A percentile compares a stretch with the other conserved stretches of the same genome.
Conservation (phyloP, 305 asterid genomes). For the Rubia tinctorum region DNA sequence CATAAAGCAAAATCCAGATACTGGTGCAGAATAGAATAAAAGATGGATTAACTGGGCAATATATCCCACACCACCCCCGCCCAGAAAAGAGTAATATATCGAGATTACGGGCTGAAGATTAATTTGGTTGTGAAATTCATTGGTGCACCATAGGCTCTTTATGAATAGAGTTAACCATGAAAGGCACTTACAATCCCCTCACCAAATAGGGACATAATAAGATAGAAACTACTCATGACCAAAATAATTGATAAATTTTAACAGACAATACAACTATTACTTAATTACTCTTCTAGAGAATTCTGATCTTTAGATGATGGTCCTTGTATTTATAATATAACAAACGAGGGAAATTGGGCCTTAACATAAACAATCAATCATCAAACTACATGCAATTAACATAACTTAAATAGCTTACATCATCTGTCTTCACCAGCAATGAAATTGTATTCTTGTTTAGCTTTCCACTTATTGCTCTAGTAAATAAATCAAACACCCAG, state of each 20-base stretch:
- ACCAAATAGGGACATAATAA: background rate
- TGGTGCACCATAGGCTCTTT: background rate
- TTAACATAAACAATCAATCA: constrained; percentile 1
- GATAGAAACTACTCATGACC: background rate
- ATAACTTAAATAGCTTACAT: constrained; percentile 46
- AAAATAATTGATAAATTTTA: background rate
- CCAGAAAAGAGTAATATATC: background rate
- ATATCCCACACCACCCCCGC: no score
- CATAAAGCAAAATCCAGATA: background rate
- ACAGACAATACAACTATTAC: background rate
- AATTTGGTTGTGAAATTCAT: background rate
- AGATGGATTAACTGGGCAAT: background rate
- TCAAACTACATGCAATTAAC: constrained; percentile 12
- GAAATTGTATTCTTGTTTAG: constrained; percentile 93
- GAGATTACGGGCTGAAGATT: no score
- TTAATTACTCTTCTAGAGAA: background rate
- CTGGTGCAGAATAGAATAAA: background rate
- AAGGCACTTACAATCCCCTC: background rate
- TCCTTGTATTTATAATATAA: background rate
- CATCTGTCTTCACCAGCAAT: constrained; percentile 71
- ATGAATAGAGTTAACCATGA: background rate
- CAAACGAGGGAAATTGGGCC: background rate
- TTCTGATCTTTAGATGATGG: no score
- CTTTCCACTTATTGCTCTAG: constrained; percentile 97
- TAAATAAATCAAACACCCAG: constrained; percentile 26